Base-by-base conservation (phyloP, 176 grass and related monocot genomes). In the Themeda triandra region DNA sequence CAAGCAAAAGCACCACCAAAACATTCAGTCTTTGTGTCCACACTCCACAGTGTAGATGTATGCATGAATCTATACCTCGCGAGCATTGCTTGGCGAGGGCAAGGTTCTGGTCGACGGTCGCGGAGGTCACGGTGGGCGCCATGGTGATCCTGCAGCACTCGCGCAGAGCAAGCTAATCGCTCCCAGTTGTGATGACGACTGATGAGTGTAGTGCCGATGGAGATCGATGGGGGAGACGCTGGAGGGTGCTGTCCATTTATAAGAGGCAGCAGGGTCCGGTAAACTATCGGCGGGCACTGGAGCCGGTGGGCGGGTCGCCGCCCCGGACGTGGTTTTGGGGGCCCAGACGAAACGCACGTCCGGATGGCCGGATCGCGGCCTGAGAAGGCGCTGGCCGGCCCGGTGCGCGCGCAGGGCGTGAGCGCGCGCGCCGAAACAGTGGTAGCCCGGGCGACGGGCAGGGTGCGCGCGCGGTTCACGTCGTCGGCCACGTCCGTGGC, bases 71-170 rank as follows among this genome's bases (percentile, higher is more conserved):
- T 13, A 42, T 85, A 96, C 94, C 94, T 67, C 39, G 78, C 4
- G 94, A 93, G 81, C 91, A 96, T 45, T 82, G 88, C 18, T 91
- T 96, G 33, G 91, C 94, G 63, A 91, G 46, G 63, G 88, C 91
- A 14, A 96, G 80, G 76, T 84, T 93, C 69, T 93, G 91, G 75
- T 96, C 94, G 10, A 96, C 71, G 56, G 79, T 77, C 28, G 89
- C 89, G 41, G 71, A 48, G 33, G 30, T 91, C 13, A 91, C 88
- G 9, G 83, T 87, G 63, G 63, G 6, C 10, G 45, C 35, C 91
- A 91, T 93, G 15, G 10, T 76, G 32, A 15, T 23, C 12, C 24
- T 8, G 23, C 12, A 12, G 23, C 12, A 12, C 5, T n/a, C 12
- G 2, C 24, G 11, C 21, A 60, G 21, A 24, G 11, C 11, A 13